These are phyloP conservation scores for Pleurotus eryngii DNA, from an alignment of 768 basidiomycete species.

Conservation along the genomic window DNA sequence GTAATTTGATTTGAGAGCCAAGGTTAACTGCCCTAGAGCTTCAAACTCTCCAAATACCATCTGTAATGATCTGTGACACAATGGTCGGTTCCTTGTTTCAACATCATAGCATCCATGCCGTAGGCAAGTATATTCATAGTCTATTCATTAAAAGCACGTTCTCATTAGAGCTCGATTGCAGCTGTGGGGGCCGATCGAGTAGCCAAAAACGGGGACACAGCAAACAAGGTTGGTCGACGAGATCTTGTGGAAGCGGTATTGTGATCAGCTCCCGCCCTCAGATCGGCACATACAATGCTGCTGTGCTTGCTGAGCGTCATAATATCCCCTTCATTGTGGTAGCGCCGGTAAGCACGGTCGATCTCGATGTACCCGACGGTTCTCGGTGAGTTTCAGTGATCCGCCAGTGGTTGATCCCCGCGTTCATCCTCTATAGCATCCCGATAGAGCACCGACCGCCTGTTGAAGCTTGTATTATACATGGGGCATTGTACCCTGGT, in stretches of 20 bases:
- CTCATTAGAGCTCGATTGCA: slow-evolving; percentile 20
- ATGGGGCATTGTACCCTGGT: slow-evolving; percentile 71
- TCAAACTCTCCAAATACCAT: slow-evolving; percentile 77
- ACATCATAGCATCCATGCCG: slow-evolving; percentile 76
- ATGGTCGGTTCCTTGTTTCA: slow-evolving; percentile 97
- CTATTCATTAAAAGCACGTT: not conserved
- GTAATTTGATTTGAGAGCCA: not conserved
- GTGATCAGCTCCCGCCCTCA: slow-evolving; percentile 19
- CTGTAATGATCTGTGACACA: slow-evolving; percentile 94
- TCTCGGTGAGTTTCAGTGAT: slow-evolving; percentile 43
- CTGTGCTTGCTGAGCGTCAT: slow-evolving; percentile 85
- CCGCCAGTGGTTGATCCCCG: slow-evolving; percentile 8
- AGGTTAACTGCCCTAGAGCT: slow-evolving; percentile 91
- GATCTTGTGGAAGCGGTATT: not conserved
- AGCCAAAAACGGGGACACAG: slow-evolving; percentile 92
- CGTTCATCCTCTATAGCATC: slow-evolving; percentile 49
- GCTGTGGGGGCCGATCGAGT: slow-evolving; percentile 89
- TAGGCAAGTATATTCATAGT: slow-evolving; percentile 46
- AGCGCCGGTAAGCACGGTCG: slow-evolving; percentile 90
- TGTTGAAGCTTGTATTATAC: slow-evolving; percentile 83
- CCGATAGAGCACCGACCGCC: slow-evolving; percentile 92
- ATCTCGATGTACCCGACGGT: slow-evolving; percentile 74
- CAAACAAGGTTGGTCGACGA: slow-evolving; percentile 66
- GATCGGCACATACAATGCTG: slow-evolving; percentile 96
- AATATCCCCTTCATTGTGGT: slow-evolving; percentile 90